These are phyloP conservation scores for Polysphondylium violaceum DNA, from an alignment of 78 protist species.

Conservation along the genomic window DNA sequence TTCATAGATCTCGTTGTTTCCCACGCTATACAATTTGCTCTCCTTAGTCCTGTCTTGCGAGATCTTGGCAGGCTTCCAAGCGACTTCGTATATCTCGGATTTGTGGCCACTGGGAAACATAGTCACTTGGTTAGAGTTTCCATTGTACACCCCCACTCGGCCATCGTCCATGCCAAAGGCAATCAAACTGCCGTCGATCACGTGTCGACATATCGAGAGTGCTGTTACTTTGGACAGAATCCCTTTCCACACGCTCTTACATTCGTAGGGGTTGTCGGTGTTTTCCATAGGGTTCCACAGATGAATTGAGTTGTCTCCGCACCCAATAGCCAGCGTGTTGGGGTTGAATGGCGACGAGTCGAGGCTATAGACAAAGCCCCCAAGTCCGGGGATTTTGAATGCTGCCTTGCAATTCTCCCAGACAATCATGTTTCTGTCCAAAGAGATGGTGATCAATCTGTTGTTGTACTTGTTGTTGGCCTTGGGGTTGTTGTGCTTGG, in stretches of 20 bases:
- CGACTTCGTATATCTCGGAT: slow-evolving; percentile 48
- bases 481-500: neutral
- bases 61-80: slow-evolving; percentile 4
- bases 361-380: slow-evolving; percentile 58
- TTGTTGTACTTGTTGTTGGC: neutral
- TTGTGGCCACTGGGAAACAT: slow-evolving; percentile 69
- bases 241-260: slow-evolving; percentile 56
- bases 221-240: slow-evolving; percentile 68
- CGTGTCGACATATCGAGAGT: slow-evolving; percentile 2
- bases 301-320: slow-evolving; percentile 64
- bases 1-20: slow-evolving; percentile 15
- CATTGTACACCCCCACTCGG: slow-evolving; percentile 43
- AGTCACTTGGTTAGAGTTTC: slow-evolving; percentile 9
- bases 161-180: slow-evolving; percentile 83
- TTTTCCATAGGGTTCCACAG: slow-evolving; percentile 57
- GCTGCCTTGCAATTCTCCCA: slow-evolving; percentile 43
- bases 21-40: slow-evolving; percentile 8
- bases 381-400: slow-evolving; percentile 35
- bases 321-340: slow-evolving; percentile 46
- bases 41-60: neutral
- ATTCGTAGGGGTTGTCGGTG: slow-evolving; percentile 1
- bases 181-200: neutral
- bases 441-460: slow-evolving; percentile 28
- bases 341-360: slow-evolving; percentile 21
- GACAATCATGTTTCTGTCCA: slow-evolving; percentile 46